Conservation (phyloP, 208 protist species). For the Leishmania major region DNA sequence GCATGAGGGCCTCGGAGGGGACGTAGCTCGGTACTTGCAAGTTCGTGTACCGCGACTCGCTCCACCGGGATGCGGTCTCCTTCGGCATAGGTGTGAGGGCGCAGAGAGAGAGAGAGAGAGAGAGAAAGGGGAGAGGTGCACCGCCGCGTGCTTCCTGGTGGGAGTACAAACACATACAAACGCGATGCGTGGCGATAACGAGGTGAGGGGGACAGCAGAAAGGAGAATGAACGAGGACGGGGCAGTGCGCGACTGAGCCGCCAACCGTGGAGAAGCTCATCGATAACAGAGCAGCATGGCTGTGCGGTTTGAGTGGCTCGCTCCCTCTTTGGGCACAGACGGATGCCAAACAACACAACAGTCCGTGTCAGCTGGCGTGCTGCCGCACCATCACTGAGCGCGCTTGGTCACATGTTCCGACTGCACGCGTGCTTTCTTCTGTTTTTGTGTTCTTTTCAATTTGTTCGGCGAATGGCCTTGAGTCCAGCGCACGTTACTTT, state of each 20-base stretch:
- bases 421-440: neutral
- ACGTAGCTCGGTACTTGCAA: slow-evolving; percentile 84
- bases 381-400: neutral
- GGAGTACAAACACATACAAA: neutral
- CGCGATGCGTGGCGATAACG: neutral
- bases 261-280: neutral
- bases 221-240: neutral
- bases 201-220: neutral
- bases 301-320: neutral
- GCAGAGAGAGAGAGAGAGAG: neutral
- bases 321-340: neutral
- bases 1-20: slow-evolving; percentile 77
- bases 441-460: too few relatives aligned
- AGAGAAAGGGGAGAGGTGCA: neutral
- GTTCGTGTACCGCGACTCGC: slow-evolving; percentile 80
- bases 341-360: neutral
- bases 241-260: neutral
- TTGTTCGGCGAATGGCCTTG: too few relatives aligned
- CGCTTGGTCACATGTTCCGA: neutral
- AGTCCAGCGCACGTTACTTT: too few relatives aligned
- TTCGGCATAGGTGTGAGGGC: slow-evolving; percentile 26
- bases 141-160: neutral
- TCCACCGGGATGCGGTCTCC: slow-evolving; percentile 70
- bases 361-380: neutral
- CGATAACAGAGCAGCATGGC: neutral